Conservation (phyloP, 495 filamentous ascomycete genomes). For the Aspergillus funiculosus region DNA sequence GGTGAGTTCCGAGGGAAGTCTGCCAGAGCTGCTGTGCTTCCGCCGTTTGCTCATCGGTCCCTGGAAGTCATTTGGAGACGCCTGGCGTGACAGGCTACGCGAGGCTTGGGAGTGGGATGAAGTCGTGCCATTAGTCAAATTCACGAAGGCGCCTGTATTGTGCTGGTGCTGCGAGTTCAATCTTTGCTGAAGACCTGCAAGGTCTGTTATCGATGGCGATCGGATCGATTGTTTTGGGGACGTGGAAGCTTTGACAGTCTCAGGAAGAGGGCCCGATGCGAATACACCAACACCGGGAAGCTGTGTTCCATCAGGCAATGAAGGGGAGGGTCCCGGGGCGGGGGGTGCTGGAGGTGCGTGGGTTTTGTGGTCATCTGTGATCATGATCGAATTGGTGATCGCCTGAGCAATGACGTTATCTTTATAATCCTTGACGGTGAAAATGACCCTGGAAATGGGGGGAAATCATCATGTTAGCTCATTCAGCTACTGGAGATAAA, state of each 20-base stretch:
- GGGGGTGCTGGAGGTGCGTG: conserved; percentile 46
- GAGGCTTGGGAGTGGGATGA: conserved; percentile 51
- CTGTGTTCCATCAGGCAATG: conserved; percentile 38
- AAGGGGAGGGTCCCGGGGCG: conserved; percentile 30
- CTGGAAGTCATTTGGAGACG: conserved; percentile 58
- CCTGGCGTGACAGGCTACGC: conserved; percentile 61
- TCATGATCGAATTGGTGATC: conserved; percentile 83
- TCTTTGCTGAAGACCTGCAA: conserved; percentile 48
- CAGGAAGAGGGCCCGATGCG: conserved; percentile 31
- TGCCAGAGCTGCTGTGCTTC: conserved; percentile 61
- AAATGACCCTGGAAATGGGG: conserved; percentile 59
- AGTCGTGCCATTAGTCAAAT: conserved; percentile 27
- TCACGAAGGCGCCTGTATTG: conserved; percentile 32
- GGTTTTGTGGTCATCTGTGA: conserved; percentile 96
- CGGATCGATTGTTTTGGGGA: conserved; percentile 25
- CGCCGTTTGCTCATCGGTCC: conserved; percentile 64
- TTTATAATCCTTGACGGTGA: conserved; percentile 77
- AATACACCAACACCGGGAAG: conserved; percentile 44
- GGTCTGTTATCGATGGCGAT: conserved; percentile 45
- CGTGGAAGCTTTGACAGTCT: conserved; percentile 26
- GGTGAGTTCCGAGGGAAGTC: conserved; percentile 63
- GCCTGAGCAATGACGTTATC: conserved; percentile 72
- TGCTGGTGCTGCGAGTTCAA: conserved; percentile 43
- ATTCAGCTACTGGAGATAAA: neutral
- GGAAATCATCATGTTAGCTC: conserved; percentile 9